A percentile compares a stretch with the other conserved stretches of the same genome.
Conservation (phyloP, 495 filamentous ascomycete genomes). For the Trichoderma erinaceum region DNA sequence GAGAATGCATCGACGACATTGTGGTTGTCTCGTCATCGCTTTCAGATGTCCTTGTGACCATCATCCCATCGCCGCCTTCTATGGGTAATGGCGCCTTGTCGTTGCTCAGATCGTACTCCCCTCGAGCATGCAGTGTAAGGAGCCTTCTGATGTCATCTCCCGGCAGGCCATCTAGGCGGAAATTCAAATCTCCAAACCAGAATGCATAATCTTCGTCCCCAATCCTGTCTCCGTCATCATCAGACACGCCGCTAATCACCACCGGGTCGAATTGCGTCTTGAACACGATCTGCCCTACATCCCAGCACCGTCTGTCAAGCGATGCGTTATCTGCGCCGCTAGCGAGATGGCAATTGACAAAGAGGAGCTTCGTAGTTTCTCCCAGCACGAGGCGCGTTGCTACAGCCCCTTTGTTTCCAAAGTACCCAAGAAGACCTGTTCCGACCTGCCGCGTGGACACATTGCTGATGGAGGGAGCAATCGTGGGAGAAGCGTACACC, state of each 20-base stretch:
- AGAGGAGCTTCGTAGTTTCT: conserved; percentile 80
- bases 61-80: conserved; percentile 36
- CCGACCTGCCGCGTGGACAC: conserved; percentile 74
- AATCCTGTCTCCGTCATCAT: conserved; percentile 58
- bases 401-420: conserved; percentile 94
- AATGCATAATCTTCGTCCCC: conserved; percentile 89
- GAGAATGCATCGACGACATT: conserved; percentile 15
- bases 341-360: conserved; percentile 86
- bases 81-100: conserved; percentile 29
- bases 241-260: conserved; percentile 47
- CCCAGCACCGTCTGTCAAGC: conserved; percentile 84
- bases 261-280: conserved; percentile 72
- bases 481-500: conserved; percentile 71
- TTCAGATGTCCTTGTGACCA: conserved; percentile 30
- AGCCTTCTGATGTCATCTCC: conserved; percentile 85
- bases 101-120: conserved; percentile 58
- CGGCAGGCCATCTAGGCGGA: conserved; percentile 79
- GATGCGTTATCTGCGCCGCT: conserved; percentile 73
- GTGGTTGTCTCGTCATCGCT: conserved; percentile 34
- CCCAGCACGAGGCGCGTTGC: conserved; percentile 77
- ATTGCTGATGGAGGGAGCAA: conserved; percentile 64
- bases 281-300: conserved; percentile 67
- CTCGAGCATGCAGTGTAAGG: conserved; percentile 72
- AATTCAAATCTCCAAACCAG: conserved; percentile 97
- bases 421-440: conserved; percentile 82